Evolutionary conservation across 169 alveolate genomes (phyloP).

Genomic region (Cystoisospora suis): DNA sequence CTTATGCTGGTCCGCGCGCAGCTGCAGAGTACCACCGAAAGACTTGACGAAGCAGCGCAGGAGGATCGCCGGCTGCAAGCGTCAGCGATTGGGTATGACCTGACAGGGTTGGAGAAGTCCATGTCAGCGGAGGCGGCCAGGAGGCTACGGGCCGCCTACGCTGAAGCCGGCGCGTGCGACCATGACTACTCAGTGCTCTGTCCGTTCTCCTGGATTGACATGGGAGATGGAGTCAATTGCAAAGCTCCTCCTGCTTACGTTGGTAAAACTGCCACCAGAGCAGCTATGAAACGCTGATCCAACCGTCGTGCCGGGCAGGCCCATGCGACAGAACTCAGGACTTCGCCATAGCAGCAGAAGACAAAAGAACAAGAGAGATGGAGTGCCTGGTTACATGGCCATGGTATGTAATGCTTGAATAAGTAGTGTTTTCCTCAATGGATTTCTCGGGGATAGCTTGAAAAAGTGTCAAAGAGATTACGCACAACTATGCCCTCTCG

Average conservation of each 20-base stretch:
- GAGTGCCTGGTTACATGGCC: constrained; percentile 20
- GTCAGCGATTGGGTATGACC: constrained; percentile 1
- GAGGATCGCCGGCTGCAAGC: background rate
- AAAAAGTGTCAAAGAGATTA: background rate
- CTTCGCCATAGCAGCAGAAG: constrained; percentile 1
- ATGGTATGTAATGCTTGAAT: background rate
- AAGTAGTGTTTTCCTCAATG: too few relatives aligned
- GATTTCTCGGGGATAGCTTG: background rate
- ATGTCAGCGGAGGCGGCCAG: constrained; percentile 20
- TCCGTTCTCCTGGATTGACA: constrained; percentile 10
- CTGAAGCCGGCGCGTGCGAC: constrained; percentile 19
- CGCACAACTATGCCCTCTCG: background rate
- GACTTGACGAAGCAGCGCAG: background rate
- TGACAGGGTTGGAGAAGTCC: background rate
- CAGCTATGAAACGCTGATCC: background rate
- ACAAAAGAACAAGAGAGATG: background rate
- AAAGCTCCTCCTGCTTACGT: constrained; percentile 5
- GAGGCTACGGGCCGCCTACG: constrained; percentile 8
- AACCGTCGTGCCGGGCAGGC: background rate
- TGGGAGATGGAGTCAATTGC: background rate
- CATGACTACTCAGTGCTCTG: constrained; percentile 27
- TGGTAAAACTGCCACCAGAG: background rate
- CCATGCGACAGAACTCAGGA: background rate
- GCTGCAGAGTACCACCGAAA: background rate
- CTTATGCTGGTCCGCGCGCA: background rate